These are phyloP conservation scores for Aureobasidium sp. DNA, from an alignment of 2,329 filamentous ascomycete genomes.

Conservation along the genomic window DNA sequence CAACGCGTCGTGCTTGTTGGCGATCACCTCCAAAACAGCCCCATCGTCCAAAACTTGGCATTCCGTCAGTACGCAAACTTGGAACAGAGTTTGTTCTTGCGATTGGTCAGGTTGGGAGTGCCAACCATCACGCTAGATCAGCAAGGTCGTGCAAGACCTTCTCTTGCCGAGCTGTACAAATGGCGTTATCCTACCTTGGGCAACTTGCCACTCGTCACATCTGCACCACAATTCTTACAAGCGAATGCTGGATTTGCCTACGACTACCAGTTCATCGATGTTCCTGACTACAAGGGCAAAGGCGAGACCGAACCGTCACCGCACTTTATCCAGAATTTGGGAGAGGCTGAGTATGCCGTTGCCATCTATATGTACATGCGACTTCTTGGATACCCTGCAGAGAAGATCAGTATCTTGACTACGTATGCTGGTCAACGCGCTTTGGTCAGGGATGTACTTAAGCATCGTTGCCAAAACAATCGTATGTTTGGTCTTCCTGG, in stretches of 20 bases:
- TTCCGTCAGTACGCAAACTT: conserved; percentile 94
- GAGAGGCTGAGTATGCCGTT: conserved; percentile 94
- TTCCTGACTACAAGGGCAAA: conserved; percentile 82
- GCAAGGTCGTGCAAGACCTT: conserved; percentile 83
- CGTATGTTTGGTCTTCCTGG: conserved; percentile 81
- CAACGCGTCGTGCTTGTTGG: conserved; percentile 89
- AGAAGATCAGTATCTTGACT: conserved; percentile 78
- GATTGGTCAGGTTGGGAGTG: conserved; percentile 85
- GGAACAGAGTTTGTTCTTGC: conserved; percentile 89
- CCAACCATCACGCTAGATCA: conserved; percentile 84
- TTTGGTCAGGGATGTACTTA: conserved; percentile 78
- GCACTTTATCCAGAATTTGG: conserved; percentile 93
- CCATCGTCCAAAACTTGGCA: conserved; percentile 87
- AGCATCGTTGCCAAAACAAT: conserved; percentile 75
- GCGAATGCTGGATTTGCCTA: conserved; percentile 90
- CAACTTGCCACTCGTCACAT: conserved; percentile 69
- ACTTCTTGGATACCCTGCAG: conserved; percentile 80
- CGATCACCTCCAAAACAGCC: conserved; percentile 94
- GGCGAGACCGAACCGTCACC: conserved; percentile 86
- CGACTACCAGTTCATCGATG: conserved; percentile 95
- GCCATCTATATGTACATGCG: conserved; percentile 97
- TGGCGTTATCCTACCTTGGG: conserved; percentile 84
- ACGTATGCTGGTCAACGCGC: conserved; percentile 91
- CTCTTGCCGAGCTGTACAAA: conserved; percentile 80
- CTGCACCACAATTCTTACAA: conserved; percentile 60